These are phyloP conservation scores for Groenewaldozyma auringiensis DNA, from an alignment of 1,139 yeast genomes.

Conservation along the genomic window DNA sequence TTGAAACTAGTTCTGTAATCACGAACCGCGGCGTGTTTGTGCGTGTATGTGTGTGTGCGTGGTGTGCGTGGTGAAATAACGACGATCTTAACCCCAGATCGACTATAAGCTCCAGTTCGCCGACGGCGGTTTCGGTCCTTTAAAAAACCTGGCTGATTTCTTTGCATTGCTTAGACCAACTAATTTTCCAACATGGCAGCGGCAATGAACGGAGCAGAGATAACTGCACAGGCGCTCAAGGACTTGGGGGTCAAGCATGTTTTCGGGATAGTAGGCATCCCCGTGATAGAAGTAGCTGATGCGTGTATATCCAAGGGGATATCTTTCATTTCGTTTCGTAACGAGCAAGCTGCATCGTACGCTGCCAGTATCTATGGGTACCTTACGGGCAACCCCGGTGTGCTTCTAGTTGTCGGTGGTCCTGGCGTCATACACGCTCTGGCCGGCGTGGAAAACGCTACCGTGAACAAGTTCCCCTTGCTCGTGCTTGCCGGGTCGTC, in stretches of 20 bases:
- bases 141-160: too few species aligned
- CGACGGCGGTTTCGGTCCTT: too few species aligned
- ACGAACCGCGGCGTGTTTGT: too few species aligned
- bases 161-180: too few species aligned
- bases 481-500: slow-evolving; percentile 54
- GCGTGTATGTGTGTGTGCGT: too few species aligned
- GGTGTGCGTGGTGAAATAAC: too few species aligned
- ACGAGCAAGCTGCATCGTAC: slow-evolving; percentile 63
- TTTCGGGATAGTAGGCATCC: slow-evolving; percentile 65
- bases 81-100: too few species aligned
- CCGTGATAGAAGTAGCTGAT: slow-evolving; percentile 54
- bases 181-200: too few species aligned
- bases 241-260: slow-evolving; percentile 45
- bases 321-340: slow-evolving; percentile 49
- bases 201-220: slow-evolving; percentile 31
- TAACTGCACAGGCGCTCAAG: slow-evolving; percentile 41
- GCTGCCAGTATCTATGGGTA: slow-evolving; percentile 65
- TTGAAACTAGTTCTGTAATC: too few species aligned
- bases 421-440: slow-evolving; percentile 60
- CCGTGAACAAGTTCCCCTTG: slow-evolving; percentile 52
- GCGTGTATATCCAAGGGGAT: slow-evolving; percentile 46
- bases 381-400: slow-evolving; percentile 54
- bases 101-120: too few species aligned
- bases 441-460: slow-evolving; percentile 56
- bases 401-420: slow-evolving; percentile 59